Conservation (phyloP, 176 grass and related monocot genomes). For the Phragmites australis region DNA sequence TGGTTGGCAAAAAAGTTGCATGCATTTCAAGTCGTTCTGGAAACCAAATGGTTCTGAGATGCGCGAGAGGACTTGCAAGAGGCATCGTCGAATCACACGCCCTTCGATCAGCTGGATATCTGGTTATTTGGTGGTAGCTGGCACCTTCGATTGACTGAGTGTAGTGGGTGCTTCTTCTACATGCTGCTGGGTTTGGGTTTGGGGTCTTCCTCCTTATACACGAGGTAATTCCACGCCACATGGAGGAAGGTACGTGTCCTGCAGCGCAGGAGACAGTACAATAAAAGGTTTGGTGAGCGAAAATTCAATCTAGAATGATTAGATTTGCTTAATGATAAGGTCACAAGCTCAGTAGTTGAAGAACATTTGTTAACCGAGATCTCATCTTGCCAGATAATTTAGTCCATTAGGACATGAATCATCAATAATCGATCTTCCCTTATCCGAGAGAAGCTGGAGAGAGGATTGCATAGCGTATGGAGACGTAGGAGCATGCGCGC, state of each 20-base stretch:
- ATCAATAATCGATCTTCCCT: not conserved
- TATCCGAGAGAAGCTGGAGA: too few relatives aligned
- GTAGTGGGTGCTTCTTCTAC: not conserved
- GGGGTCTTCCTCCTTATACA: conserved; percentile 37
- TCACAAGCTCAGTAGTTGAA: not conserved
- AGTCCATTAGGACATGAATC: not conserved
- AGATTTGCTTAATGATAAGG: not conserved
- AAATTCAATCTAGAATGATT: not conserved
- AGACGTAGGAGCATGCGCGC: conserved; percentile 81
- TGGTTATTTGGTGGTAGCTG: conserved; percentile 26
- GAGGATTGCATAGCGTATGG: conserved; percentile 15
- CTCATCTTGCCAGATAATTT: not conserved
- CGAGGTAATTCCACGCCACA: conserved; percentile 57
- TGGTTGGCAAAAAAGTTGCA: too few relatives aligned
- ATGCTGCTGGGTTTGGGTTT: conserved; percentile 40
- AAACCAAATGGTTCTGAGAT: not conserved
- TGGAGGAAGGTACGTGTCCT: conserved; percentile 80
- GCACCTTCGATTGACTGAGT: not conserved
- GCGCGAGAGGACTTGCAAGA: not conserved
- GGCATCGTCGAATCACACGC: not conserved
- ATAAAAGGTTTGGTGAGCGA: not conserved
- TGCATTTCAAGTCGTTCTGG: not conserved
- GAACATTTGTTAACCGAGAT: not conserved
- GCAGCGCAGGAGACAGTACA: not conserved
- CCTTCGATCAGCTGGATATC: not conserved